These are phyloP conservation scores for Echeveria elegans DNA, from an alignment of 164 flowering plant species.

Conservation along the genomic window DNA sequence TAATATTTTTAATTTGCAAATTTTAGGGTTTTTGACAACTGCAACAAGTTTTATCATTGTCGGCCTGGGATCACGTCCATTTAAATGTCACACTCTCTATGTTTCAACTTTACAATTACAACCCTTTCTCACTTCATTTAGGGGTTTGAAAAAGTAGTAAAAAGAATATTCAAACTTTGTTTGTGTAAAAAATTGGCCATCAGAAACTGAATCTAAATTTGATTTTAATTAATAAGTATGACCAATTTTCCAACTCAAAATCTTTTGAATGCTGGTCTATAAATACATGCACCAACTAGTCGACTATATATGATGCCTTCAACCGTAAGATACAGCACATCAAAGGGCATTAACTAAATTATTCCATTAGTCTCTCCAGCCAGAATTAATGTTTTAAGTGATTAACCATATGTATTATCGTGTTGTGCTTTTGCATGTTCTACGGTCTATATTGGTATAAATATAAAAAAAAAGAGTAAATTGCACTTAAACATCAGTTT, in stretches of 20 bases:
- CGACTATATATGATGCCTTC: background rate
- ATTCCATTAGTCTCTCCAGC: background rate
- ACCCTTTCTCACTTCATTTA: no score
- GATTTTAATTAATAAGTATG: background rate
- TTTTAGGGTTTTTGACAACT: background rate
- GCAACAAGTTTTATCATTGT: background rate
- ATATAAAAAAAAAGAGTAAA: no score
- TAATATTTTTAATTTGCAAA: background rate
- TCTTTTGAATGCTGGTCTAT: background rate
- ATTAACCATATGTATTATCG: no score
- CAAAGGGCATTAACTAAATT: background rate
- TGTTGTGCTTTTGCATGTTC: background rate
- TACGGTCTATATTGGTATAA: background rate
- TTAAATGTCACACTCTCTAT: background rate
- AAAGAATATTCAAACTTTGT: no score
- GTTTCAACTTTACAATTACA: background rate
- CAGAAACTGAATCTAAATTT: background rate
- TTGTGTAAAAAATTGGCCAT: background rate
- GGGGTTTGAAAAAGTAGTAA: no score
- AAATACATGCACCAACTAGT: slow-evolving; percentile 4
- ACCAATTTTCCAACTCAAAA: background rate
- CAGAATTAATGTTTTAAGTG: background rate
- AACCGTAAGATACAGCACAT: slow-evolving; percentile 1
- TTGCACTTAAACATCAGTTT: no score
- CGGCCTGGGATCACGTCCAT: background rate